Percentiles rank a stretch among this genome's conserved stretches.
These are phyloP conservation scores for Phytomonas sp. DNA, from an alignment of 208 protist genomes.

Conservation along the genomic window DNA sequence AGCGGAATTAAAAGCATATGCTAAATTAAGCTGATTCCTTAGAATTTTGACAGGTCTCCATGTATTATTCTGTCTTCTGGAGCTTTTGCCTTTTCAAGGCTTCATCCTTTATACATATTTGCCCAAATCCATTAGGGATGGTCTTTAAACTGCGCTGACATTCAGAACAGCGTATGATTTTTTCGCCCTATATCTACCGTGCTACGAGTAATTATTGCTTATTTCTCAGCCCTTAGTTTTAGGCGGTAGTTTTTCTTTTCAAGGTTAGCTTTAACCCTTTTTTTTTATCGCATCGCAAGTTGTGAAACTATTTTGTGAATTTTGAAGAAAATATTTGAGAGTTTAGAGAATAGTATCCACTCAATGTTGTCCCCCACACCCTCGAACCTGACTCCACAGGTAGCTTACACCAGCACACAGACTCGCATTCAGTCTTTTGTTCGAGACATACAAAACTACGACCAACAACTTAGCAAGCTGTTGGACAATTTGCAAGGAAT, in stretches of 20 bases:
- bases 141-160: background rate
- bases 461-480: constrained; percentile 31
- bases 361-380: constrained; percentile 15
- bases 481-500: constrained; percentile 35
- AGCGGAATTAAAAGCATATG: background rate
- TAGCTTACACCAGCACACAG: constrained; percentile 37
- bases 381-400: constrained; percentile 22
- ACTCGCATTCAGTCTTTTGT: constrained; percentile 24
- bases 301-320: background rate
- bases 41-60: background rate
- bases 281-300: constrained; percentile 3
- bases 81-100: background rate
- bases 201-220: background rate
- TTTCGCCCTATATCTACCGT: background rate
- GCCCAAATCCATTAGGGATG: background rate
- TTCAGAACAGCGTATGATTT: background rate
- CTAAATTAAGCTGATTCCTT: background rate
- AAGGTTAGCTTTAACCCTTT: constrained; percentile 4
- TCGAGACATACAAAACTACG: constrained; percentile 36
- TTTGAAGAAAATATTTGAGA: background rate
- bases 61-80: background rate
- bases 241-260: background rate
- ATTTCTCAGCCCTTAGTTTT: background rate
- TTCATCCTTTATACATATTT: background rate
- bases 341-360: background rate